Percentiles rank a stretch among this genome's conserved stretches.
Conservation (phyloP, 352 stramenopile species). For the Phytopythium delawarense region DNA sequence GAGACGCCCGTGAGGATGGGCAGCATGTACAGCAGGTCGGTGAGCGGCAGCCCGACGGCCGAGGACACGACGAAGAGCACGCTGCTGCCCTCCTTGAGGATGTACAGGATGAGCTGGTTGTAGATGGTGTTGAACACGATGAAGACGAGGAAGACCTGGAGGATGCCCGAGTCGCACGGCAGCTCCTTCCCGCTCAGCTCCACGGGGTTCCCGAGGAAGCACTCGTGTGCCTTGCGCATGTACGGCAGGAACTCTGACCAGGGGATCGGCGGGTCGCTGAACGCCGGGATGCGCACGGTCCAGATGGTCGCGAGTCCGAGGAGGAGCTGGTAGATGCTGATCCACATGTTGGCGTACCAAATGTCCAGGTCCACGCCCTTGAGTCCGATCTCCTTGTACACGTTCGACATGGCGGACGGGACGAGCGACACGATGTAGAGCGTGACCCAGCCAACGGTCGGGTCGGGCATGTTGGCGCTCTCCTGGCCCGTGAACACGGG, state of each 20-base stretch:
- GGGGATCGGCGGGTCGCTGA: slow-evolving; percentile 71
- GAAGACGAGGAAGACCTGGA: slow-evolving; percentile 77
- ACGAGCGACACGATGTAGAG: slow-evolving; percentile 77
- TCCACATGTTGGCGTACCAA: slow-evolving; percentile 86
- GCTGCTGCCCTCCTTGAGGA: slow-evolving; percentile 87
- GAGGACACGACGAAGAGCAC: slow-evolving; percentile 88
- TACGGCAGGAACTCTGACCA: slow-evolving; percentile 73
- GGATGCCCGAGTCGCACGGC: slow-evolving; percentile 59
- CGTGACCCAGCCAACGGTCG: slow-evolving; percentile 68
- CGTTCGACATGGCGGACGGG: slow-evolving; percentile 68
- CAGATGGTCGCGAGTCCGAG: slow-evolving; percentile 68
- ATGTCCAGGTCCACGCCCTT: slow-evolving; percentile 88
- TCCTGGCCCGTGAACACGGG: slow-evolving; percentile 64
- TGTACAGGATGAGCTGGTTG: slow-evolving; percentile 88
- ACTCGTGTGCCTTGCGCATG: slow-evolving; percentile 59
- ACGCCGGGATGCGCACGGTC: slow-evolving; percentile 76
- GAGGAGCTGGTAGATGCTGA: slow-evolving; percentile 81
- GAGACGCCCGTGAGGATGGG: slow-evolving; percentile 64
- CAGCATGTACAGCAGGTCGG: slow-evolving; percentile 84
- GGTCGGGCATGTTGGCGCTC: slow-evolving; percentile 66
- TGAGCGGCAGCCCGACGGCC: slow-evolving; percentile 74
- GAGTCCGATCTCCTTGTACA: slow-evolving; percentile 88
- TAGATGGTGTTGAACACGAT: slow-evolving; percentile 87
- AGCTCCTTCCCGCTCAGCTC: slow-evolving; percentile 57
- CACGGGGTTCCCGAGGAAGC: slow-evolving; percentile 69